A percentile compares a stretch with the other conserved stretches of the same genome.
phyloP scores from a whole-genome alignment of 2,329 filamentous ascomycete species.

The Ascocoryne sarcoides region DNA sequence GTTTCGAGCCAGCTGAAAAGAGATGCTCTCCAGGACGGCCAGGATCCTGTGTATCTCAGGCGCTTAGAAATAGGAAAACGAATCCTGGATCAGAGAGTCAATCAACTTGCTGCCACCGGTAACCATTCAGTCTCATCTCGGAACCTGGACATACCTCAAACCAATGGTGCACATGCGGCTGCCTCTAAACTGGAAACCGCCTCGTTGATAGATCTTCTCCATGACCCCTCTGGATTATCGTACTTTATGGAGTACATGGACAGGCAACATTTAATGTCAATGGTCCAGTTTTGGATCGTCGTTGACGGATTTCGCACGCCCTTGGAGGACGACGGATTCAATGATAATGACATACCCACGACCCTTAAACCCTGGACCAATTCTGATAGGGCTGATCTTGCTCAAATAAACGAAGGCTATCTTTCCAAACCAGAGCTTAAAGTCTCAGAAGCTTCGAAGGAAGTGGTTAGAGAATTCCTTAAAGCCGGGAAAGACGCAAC shows the following conservation, averaged over 20 bases:
- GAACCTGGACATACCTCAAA: slow-evolving; percentile 17
- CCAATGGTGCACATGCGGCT: slow-evolving; percentile 29
- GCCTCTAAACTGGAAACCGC: slow-evolving; percentile 65
- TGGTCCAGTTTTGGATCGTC: slow-evolving; percentile 97
- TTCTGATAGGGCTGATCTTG: slow-evolving; percentile 77
- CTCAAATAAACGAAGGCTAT: slow-evolving; percentile 87
- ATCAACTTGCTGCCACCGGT: slow-evolving; percentile 64
- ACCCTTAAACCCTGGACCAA: slow-evolving; percentile 65
- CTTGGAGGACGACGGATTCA: slow-evolving; percentile 74
- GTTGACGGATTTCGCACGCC: slow-evolving; percentile 95
- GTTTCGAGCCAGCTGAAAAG: slow-evolving; percentile 85
- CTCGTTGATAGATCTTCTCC: slow-evolving; percentile 74
- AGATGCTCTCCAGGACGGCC: slow-evolving; percentile 67
- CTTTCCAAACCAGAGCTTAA: slow-evolving; percentile 74
- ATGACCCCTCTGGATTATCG: slow-evolving; percentile 81
- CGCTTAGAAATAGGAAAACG: slow-evolving; percentile 87
- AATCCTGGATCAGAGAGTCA: slow-evolving; percentile 81
- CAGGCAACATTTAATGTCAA: slow-evolving; percentile 71
- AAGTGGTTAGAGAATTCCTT: slow-evolving; percentile 68
- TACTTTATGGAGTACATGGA: slow-evolving; percentile 99
- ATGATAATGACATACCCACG: slow-evolving; percentile 50
- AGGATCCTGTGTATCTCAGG: slow-evolving; percentile 79
- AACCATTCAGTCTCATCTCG: slow-evolving; percentile 28
- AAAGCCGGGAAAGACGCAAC: slow-evolving; percentile 68
- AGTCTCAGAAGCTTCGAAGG: slow-evolving; percentile 59